Conservation (phyloP, 2,329 filamentous ascomycete species). For the Pseudogymnoascus sp. region DNA sequence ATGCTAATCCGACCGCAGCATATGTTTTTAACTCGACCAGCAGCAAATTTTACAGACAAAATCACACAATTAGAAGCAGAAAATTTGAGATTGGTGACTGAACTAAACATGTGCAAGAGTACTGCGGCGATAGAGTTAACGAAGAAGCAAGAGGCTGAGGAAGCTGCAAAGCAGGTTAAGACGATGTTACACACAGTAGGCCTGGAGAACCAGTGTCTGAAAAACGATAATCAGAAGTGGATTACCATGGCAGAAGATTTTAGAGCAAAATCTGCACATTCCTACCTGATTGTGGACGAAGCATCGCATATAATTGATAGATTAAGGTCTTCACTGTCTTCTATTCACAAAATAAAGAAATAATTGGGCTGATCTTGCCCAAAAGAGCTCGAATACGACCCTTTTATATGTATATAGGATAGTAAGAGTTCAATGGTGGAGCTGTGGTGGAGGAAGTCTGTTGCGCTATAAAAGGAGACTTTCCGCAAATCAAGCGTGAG, state of each 20-base stretch:
- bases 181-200: constrained; percentile 14
- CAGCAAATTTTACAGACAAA: constrained; percentile 16
- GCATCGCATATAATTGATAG: constrained; percentile 14
- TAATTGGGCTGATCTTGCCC: too few relatives aligned
- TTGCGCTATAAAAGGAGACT: too few relatives aligned
- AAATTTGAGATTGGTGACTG: constrained; percentile 14
- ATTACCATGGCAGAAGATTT: constrained; percentile 16
- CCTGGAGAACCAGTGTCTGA: constrained; percentile 17
- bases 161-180: constrained; percentile 13
- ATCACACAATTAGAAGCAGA: constrained; percentile 17
- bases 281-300: constrained; percentile 15
- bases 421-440: too few relatives aligned
- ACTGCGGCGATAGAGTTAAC: constrained; percentile 14
- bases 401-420: too few relatives aligned
- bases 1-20: constrained; percentile 15
- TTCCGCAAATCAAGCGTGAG: too few relatives aligned
- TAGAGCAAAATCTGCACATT: constrained; percentile 15
- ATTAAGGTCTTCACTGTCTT: constrained; percentile 15
- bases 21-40: constrained; percentile 15
- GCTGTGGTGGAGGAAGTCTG: too few relatives aligned
- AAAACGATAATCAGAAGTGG: constrained; percentile 17
- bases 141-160: constrained; percentile 15
- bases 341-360: constrained; percentile 2
- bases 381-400: too few relatives aligned
- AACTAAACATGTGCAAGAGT: constrained; percentile 15